Evolutionary conservation across 139 green algal genomes (phyloP).

Genomic region (Microglena sp.): DNA sequence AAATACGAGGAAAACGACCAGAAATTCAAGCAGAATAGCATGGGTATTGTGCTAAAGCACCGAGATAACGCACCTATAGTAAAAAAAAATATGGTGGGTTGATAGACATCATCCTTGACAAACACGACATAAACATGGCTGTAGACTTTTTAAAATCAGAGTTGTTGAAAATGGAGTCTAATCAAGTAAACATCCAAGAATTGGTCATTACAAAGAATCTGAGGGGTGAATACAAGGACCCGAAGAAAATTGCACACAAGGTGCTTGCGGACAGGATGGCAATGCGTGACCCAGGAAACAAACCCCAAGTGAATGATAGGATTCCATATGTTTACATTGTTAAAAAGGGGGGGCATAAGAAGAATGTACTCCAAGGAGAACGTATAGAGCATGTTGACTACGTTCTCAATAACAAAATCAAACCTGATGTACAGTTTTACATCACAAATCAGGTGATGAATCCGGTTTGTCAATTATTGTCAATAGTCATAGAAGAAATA

Average conservation of each 20-base stretch:
- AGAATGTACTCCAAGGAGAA: constrained; percentile 17
- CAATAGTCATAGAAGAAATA: constrained; percentile 4
- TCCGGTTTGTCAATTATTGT: constrained; percentile 10
- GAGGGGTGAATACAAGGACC: constrained; percentile 16
- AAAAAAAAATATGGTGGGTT: constrained; percentile 14
- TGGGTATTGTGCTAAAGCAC: constrained; percentile 16
- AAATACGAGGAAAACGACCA: constrained; percentile 8
- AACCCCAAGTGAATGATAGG: constrained; percentile 16
- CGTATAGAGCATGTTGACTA: constrained; percentile 13
- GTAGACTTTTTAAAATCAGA: not conserved
- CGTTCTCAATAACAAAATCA: not conserved
- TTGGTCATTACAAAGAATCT: constrained; percentile 16
- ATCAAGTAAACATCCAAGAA: not conserved
- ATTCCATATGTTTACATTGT: constrained; percentile 15
- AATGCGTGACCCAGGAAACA: constrained; percentile 14
- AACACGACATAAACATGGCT: not conserved
- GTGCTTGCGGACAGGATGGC: constrained; percentile 20
- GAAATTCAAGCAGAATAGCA: constrained; percentile 12
- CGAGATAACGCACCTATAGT: constrained; percentile 19
- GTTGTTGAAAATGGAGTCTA: not conserved
- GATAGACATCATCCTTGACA: constrained; percentile 12
- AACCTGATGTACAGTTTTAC: constrained; percentile 13
- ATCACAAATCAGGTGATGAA: constrained; percentile 21
- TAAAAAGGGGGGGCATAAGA: too few species aligned
- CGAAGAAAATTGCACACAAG: constrained; percentile 12